These are phyloP conservation scores for Beta vulgaris DNA, from an alignment of 148 eudicot genomes.

Conservation along the genomic window DNA sequence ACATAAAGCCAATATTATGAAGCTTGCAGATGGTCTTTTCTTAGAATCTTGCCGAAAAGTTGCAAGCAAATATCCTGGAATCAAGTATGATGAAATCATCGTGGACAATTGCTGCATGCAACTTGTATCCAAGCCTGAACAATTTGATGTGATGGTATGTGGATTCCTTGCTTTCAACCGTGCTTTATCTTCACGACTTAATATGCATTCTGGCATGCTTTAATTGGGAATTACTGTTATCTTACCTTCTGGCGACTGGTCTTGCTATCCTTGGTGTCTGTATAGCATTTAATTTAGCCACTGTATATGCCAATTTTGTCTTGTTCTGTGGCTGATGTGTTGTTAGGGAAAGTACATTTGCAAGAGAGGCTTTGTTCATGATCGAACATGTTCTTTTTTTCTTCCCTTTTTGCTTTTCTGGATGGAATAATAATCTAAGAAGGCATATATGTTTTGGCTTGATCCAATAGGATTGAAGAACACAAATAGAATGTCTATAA, in stretches of 20 bases:
- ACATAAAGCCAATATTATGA: conserved; percentile 94
- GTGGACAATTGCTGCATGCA: conserved; percentile 97
- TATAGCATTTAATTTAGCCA: neutral
- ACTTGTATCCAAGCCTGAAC: conserved; percentile 87
- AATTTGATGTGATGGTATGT: conserved; percentile 82
- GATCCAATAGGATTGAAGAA: too few relatives aligned
- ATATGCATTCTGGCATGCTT: neutral
- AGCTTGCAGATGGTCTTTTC: conserved; percentile 88
- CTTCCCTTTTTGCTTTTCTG: too few relatives aligned
- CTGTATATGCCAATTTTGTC: neutral
- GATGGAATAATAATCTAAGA: too few relatives aligned
- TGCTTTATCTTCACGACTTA: neutral
- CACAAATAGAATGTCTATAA: too few relatives aligned
- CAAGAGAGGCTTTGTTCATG: too few relatives aligned
- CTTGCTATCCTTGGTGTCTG: neutral
- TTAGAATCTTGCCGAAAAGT: conserved; percentile 84
- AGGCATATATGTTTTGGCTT: too few relatives aligned
- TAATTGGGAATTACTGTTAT: neutral
- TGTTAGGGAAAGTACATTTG: too few relatives aligned
- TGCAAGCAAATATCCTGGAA: conserved; percentile 65
- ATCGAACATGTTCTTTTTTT: too few relatives aligned
- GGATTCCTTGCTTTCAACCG: neutral
- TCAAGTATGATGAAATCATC: conserved; percentile 73
- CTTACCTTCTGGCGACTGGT: neutral
- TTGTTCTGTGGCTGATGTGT: neutral